phyloP scores from a whole-genome alignment of 192 early-diverging fungal species.

The Geosiphon pyriformis region DNA sequence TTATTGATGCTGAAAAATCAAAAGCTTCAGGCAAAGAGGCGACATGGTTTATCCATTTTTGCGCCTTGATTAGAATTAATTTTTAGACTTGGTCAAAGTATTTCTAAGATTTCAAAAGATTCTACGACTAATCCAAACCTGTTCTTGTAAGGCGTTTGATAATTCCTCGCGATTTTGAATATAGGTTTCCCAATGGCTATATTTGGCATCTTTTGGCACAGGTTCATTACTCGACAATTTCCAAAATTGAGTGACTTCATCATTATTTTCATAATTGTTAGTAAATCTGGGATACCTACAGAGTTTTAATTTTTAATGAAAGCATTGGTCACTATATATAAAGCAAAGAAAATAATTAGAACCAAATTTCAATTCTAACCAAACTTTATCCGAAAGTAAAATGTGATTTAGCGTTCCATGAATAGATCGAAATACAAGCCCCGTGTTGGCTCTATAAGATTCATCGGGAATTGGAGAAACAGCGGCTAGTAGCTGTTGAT shows the following conservation, averaged over 20 bases:
- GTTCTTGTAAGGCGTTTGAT: not conserved
- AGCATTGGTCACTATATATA: not conserved
- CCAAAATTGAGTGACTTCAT: not conserved
- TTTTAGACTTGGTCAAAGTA: not conserved
- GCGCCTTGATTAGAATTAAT: not conserved
- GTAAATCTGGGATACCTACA: not conserved
- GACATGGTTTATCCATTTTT: slow-evolving; percentile 1
- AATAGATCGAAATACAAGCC: slow-evolving; percentile 30
- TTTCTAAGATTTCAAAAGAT: not conserved
- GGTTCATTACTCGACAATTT: not conserved
- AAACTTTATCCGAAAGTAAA: slow-evolving; percentile 16
- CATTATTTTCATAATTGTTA: not conserved
- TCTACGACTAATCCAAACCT: not conserved
- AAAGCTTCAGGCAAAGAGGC: not conserved
- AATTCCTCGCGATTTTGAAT: not conserved
- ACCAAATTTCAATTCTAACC: slow-evolving; percentile 3
- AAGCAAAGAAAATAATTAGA: not conserved
- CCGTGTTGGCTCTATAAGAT: slow-evolving; percentile 21
- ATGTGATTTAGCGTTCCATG: slow-evolving; percentile 32
- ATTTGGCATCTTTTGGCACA: not conserved
- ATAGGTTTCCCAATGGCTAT: not conserved
- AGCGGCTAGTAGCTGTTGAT: slow-evolving; percentile 9
- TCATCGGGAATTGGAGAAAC: slow-evolving; percentile 11
- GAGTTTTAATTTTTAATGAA: not conserved
- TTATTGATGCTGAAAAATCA: not conserved